These are phyloP conservation scores for Apiotrichum laibachii DNA, from an alignment of 1,284 basidiomycete species.

Conservation along the genomic window DNA sequence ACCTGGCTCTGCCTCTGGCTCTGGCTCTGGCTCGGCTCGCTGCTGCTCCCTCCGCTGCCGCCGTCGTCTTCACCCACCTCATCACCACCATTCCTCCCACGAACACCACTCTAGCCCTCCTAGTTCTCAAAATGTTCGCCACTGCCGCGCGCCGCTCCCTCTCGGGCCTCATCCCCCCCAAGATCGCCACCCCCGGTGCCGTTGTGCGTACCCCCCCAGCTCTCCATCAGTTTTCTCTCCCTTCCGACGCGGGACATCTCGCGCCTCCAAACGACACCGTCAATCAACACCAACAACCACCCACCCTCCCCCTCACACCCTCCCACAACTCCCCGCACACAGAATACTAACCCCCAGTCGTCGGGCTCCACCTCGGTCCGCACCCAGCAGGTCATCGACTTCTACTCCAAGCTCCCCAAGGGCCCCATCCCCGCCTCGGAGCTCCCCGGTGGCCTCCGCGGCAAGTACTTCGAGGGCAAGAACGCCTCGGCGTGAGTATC, in stretches of 20 bases:
- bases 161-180: constrained; percentile 81
- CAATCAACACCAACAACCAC: too few relatives aligned
- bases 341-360: constrained; percentile 52
- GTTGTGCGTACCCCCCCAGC: constrained; percentile 62
- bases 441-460: constrained; percentile 68
- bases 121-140: constrained; percentile 63
- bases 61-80: neutral
- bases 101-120: neutral
- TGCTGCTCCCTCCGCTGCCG: neutral
- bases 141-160: constrained; percentile 78
- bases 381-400: constrained; percentile 80
- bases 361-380: constrained; percentile 71
- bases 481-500: constrained; percentile 67
- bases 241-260: too few relatives aligned
- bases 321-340: neutral
- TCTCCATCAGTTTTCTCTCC: neutral
- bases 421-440: constrained; percentile 62
- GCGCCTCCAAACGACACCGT: too few relatives aligned
- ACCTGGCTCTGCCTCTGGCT: neutral
- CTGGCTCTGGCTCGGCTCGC: neutral
- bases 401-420: constrained; percentile 87
- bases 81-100: constrained; percentile 14
- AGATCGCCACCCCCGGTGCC: constrained; percentile 85
- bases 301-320: constrained; percentile 2
- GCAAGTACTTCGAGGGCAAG: constrained; percentile 74